A percentile compares a stretch with the other conserved stretches of the same genome.
Conservation (phyloP, 768 basidiomycete genomes). For the Vararia minispora region DNA sequence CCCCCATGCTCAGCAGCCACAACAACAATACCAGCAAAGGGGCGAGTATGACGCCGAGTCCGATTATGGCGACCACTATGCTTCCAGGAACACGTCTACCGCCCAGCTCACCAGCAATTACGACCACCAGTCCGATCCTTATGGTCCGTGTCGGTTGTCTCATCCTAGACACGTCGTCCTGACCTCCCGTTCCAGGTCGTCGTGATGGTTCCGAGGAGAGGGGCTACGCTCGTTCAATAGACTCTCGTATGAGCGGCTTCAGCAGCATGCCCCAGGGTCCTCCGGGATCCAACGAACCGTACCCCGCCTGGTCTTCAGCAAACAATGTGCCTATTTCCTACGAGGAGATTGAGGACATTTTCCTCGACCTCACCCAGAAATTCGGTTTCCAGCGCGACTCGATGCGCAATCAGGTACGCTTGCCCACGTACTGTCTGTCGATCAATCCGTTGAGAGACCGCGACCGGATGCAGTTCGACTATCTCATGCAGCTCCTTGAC, state of each 20-base stretch:
- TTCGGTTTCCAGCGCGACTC: conserved; percentile 97
- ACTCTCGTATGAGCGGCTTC: conserved; percentile 22
- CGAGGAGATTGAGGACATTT: conserved; percentile 98
- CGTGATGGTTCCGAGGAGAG: conserved; percentile 20
- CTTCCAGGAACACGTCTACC: conserved; percentile 12
- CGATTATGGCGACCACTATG: conserved; percentile 13
- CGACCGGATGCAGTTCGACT: conserved; percentile 95
- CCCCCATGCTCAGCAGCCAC: conserved; percentile 17
- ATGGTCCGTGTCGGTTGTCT: conserved; percentile 9
- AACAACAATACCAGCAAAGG: conserved; percentile 6
- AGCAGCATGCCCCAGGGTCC: conserved; percentile 14
- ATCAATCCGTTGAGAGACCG: conserved; percentile 8
- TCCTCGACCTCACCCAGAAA: conserved; percentile 95
- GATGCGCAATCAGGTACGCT: conserved; percentile 84
- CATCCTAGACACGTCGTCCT: conserved; percentile 2
- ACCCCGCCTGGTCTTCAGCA: conserved; percentile 92
- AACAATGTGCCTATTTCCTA: conserved; percentile 93
- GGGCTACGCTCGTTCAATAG: conserved; percentile 23
- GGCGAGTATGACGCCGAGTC: conserved; percentile 16
- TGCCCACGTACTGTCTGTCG: conserved; percentile 2
- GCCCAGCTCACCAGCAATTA: conserved; percentile 9
- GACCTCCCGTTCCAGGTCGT: conserved; percentile 17
- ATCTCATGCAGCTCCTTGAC: conserved; percentile 95
- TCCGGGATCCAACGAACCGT: conserved; percentile 43
- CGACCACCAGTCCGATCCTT: conserved; percentile 14